phyloP scores from a whole-genome alignment of 352 stramenopile genomes.

The Phytophthora macrochlamydospora region DNA sequence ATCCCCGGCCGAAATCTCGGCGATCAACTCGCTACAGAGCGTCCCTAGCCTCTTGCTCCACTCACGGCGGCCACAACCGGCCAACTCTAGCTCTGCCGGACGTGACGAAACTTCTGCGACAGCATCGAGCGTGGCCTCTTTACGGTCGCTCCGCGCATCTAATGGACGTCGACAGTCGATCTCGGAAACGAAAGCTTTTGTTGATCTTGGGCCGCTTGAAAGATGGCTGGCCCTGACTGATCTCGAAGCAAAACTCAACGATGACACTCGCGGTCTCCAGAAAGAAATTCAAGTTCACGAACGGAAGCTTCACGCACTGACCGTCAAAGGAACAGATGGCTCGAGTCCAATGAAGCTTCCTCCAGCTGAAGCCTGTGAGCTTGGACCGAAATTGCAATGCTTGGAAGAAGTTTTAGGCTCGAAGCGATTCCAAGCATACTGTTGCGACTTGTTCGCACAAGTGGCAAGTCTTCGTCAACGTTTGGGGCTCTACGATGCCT shows the following conservation, averaged over 20 bases:
- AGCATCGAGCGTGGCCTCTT: conserved; percentile 26
- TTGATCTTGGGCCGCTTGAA: conserved; percentile 18
- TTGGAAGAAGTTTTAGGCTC: conserved; percentile 59
- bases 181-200: neutral
- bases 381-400: conserved; percentile 50
- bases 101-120: conserved; percentile 2
- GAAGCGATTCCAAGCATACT: conserved; percentile 47
- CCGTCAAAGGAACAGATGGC: neutral
- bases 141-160: conserved; percentile 24
- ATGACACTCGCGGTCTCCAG: conserved; percentile 21
- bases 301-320: conserved; percentile 15
- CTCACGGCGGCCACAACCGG: conserved; percentile 25
- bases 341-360: conserved; percentile 19
- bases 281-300: conserved; percentile 29
- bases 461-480: conserved; percentile 37
- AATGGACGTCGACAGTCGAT: conserved; percentile 17
- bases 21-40: conserved; percentile 28
- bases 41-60: conserved; percentile 21
- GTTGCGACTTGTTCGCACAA: conserved; percentile 45
- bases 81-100: conserved; percentile 6
- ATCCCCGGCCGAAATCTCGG: conserved; percentile 32
- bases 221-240: conserved; percentile 29
- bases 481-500: conserved; percentile 40
- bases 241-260: conserved; percentile 19
- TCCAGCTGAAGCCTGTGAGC: conserved; percentile 27